Evolutionary conservation across 2,329 filamentous ascomycete species (phyloP).

Genomic region (Chaetomium sp.): DNA sequence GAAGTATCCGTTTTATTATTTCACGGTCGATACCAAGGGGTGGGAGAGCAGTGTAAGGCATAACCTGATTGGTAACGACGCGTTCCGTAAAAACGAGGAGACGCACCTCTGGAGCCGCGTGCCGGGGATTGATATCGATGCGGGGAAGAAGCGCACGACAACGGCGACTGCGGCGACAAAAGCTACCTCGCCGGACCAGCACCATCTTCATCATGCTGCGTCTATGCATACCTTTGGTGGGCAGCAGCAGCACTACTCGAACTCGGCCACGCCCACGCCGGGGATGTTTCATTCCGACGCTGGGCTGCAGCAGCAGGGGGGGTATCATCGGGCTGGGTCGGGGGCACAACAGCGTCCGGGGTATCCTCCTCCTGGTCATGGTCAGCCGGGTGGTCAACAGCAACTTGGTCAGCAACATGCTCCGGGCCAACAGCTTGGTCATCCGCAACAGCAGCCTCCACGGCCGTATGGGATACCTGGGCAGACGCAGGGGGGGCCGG

Average conservation of each 20-base stretch:
- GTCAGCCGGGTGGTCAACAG: constrained; percentile 8
- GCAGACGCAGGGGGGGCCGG: constrained; percentile 13
- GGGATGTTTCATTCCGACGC: constrained; percentile 25
- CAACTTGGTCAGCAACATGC: constrained; percentile 14
- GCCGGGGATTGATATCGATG: constrained; percentile 52
- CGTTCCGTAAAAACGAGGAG: constrained; percentile 52
- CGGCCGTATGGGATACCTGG: constrained; percentile 16
- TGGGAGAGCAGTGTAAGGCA: constrained; percentile 61
- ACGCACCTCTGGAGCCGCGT: constrained; percentile 53
- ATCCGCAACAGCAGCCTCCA: constrained; percentile 18
- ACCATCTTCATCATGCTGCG: constrained; percentile 28
- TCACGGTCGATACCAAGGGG: constrained; percentile 55
- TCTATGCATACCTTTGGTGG: constrained; percentile 30
- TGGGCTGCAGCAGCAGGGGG: constrained; percentile 13
- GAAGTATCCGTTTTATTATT: constrained; percentile 54
- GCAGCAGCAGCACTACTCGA: constrained; percentile 18
- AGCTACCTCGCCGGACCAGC: constrained; percentile 42
- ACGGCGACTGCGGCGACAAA: constrained; percentile 27
- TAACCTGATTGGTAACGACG: constrained; percentile 56
- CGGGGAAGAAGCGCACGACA: constrained; percentile 48
- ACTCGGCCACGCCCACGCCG: constrained; percentile 17
- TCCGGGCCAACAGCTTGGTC: constrained; percentile 18
- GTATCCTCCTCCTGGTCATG: constrained; percentile 10
- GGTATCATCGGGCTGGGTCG: constrained; percentile 15
- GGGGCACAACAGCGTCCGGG: constrained; percentile 14